These are phyloP conservation scores for Dictyostelium firmibasis DNA, from an alignment of 78 protist genomes.

Conservation along the genomic window DNA sequence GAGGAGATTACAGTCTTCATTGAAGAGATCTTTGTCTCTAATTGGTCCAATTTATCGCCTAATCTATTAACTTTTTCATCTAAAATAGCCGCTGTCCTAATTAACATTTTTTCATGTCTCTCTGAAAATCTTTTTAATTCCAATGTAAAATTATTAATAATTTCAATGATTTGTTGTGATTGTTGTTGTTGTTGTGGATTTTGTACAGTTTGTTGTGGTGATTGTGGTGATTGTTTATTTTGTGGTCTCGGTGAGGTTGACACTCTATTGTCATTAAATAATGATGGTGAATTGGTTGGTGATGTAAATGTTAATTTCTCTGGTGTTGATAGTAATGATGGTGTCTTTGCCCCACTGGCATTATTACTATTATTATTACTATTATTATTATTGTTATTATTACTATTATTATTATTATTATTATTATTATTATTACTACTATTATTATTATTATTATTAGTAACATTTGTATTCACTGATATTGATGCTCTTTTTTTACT, in stretches of 20 bases:
- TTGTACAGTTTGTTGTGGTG: background rate
- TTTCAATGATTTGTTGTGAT: background rate
- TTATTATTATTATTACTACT: too few species aligned
- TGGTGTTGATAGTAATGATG: constrained; percentile 3
- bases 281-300: background rate
- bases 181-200: background rate
- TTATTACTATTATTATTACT: background rate
- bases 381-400: background rate
- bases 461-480: background rate
- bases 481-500: background rate
- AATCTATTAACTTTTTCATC: constrained; percentile 55
- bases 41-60: constrained; percentile 65
- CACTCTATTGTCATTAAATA: background rate
- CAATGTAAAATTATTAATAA: constrained; percentile 8
- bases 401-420: background rate
- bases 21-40: constrained; percentile 23
- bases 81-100: constrained; percentile 25
- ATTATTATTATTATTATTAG: too few species aligned
- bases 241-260: constrained; percentile 3
- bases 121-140: constrained; percentile 36
- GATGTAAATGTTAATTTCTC: background rate
- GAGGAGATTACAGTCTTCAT: constrained; percentile 37
- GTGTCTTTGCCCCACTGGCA: background rate
- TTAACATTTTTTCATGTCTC: constrained; percentile 48
- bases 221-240: background rate